Percentiles rank a stretch among this genome's conserved stretches.
Evolutionary conservation across 108 stramenopile species (phyloP).

Genomic region (Cyclotella sp.): DNA sequence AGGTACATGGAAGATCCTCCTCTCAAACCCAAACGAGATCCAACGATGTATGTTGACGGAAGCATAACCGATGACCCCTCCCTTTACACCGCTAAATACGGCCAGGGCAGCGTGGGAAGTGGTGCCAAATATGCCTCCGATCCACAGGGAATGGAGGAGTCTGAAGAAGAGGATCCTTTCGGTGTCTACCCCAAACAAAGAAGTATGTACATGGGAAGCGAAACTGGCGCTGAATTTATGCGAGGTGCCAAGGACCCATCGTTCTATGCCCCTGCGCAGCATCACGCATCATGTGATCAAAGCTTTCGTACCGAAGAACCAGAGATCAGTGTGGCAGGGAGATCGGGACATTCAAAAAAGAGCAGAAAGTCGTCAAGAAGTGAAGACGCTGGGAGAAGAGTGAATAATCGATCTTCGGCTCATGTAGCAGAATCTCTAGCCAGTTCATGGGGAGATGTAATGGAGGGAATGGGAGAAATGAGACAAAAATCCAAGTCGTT

Average conservation of each 20-base stretch:
- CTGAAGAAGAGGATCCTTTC: constrained; percentile 12
- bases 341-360: not conserved
- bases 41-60: constrained; percentile 29
- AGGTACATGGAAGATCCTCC: constrained; percentile 33
- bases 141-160: not conserved
- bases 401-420: not conserved
- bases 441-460: constrained; percentile 25
- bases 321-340: constrained; percentile 2
- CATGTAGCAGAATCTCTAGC: constrained; percentile 13
- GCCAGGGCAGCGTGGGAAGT: constrained; percentile 4
- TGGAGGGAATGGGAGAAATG: constrained; percentile 8
- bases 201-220: constrained; percentile 14
- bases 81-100: constrained; percentile 19
- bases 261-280: not conserved
- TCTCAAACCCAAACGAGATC: constrained; percentile 32
- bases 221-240: not conserved
- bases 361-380: not conserved
- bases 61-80: constrained; percentile 6
- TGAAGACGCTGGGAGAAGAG: not conserved
- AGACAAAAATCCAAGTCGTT: constrained; percentile 22
- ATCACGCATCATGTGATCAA: constrained; percentile 8
- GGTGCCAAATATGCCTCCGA: constrained; percentile 2
- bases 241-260: not conserved
- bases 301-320: constrained; percentile 18
- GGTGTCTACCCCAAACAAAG: not conserved